phyloP scores from a whole-genome alignment of 306 rosid genomes.

The Corylus heterophylla region DNA sequence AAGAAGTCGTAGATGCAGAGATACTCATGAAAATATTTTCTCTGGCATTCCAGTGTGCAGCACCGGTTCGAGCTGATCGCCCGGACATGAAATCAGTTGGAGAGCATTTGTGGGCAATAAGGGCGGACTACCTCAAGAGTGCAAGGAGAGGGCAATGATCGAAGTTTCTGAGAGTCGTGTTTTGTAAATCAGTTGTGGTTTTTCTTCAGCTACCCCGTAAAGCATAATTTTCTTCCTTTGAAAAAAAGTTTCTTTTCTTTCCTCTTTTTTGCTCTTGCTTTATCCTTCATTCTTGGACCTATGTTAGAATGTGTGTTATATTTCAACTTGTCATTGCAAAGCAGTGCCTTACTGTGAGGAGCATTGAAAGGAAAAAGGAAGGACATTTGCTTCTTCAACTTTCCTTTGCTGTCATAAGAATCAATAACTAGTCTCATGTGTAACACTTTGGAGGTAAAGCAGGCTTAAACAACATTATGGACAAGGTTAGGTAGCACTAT shows the following conservation, averaged over 20 bases:
- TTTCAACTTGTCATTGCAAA: neutral
- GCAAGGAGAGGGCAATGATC: conserved; percentile 40
- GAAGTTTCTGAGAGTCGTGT: conserved; percentile 16
- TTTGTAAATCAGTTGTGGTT: neutral
- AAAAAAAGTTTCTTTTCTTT: conserved; percentile 19
- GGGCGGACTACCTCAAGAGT: conserved; percentile 75
- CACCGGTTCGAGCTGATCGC: conserved; percentile 71
- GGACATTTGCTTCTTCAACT: neutral
- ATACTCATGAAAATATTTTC: conserved; percentile 63
- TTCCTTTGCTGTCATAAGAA: neutral
- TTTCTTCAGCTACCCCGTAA: neutral
- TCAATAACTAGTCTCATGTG: neutral
- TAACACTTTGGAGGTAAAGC: neutral
- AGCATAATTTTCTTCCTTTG: conserved; percentile 17
- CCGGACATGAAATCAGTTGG: conserved; percentile 90
- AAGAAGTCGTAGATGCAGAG: conserved; percentile 57
- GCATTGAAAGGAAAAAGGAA: neutral
- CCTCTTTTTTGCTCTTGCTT: neutral
- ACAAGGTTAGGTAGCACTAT: too few relatives aligned
- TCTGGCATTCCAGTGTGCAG: conserved; percentile 84
- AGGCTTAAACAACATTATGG: too few relatives aligned
- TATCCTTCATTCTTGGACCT: neutral
- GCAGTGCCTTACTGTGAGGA: neutral
- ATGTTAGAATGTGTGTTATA: neutral
- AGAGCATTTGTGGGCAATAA: conserved; percentile 85